Percentiles rank a stretch among this genome's conserved stretches.
Evolutionary conservation across 768 basidiomycete genomes (phyloP).

Genomic region (Tephrocybe rancida): DNA sequence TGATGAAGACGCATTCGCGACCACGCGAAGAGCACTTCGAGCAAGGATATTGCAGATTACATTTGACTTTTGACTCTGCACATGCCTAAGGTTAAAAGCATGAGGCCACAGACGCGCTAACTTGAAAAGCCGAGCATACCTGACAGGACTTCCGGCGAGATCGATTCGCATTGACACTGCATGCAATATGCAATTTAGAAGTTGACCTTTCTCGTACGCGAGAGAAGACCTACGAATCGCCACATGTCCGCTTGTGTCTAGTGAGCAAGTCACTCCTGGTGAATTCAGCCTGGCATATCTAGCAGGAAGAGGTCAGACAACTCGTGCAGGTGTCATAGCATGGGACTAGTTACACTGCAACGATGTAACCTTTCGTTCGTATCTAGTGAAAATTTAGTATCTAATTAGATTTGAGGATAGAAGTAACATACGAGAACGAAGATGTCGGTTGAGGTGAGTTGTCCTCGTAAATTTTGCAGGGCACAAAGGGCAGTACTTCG

Average conservation of each 20-base stretch:
- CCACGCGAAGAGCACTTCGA: slow-evolving; percentile 65
- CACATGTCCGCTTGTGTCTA: slow-evolving; percentile 72
- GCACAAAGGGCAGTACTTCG: slow-evolving; percentile 67
- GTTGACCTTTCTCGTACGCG: background rate
- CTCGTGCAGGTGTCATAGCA: background rate
- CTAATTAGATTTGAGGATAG: background rate
- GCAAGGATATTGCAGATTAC: slow-evolving; percentile 69
- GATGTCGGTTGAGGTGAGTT: slow-evolving; percentile 73
- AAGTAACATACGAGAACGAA: slow-evolving; percentile 62
- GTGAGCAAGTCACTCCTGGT: slow-evolving; percentile 75
- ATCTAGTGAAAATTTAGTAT: slow-evolving; percentile 38
- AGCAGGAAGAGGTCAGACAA: slow-evolving; percentile 16
- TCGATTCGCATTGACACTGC: slow-evolving; percentile 47
- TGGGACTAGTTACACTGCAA: slow-evolving; percentile 51
- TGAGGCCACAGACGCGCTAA: slow-evolving; percentile 3
- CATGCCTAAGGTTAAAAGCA: slow-evolving; percentile 43
- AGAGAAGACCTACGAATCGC: slow-evolving; percentile 55
- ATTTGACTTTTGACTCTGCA: slow-evolving; percentile 77
- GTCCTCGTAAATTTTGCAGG: slow-evolving; percentile 76
- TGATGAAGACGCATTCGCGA: slow-evolving; percentile 65
- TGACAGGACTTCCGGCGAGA: slow-evolving; percentile 72
- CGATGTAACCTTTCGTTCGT: slow-evolving; percentile 67
- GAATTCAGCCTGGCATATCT: slow-evolving; percentile 72
- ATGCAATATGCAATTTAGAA: slow-evolving; percentile 1
- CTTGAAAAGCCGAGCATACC: slow-evolving; percentile 24